These are phyloP conservation scores for Pichia sp. DNA, from an alignment of 1,139 yeast species.

Conservation along the genomic window DNA sequence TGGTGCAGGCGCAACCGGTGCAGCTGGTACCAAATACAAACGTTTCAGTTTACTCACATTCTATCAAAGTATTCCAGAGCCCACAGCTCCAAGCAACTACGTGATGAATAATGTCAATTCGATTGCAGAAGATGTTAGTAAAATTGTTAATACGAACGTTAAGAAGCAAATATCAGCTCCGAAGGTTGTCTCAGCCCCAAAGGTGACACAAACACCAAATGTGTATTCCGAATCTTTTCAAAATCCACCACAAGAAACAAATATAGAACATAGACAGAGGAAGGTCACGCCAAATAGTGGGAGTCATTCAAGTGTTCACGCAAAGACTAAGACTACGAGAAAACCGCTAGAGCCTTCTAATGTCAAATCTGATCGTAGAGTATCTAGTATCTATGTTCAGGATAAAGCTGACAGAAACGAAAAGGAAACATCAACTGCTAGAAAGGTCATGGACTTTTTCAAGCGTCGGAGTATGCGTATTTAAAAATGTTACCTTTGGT, in stretches of 20 bases:
- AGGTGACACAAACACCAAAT: neutral
- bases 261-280: neutral
- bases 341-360: slow-evolving; percentile 43
- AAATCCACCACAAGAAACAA: neutral
- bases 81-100: slow-evolving; percentile 14
- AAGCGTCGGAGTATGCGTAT: slow-evolving; percentile 63
- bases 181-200: neutral
- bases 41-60: slow-evolving; percentile 53
- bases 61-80: slow-evolving; percentile 33
- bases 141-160: neutral
- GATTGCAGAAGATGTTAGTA: neutral
- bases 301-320: neutral
- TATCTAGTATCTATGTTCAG: slow-evolving; percentile 10
- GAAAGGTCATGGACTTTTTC: slow-evolving; percentile 76
- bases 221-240: neutral
- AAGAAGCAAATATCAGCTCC: neutral
- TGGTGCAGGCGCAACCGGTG: neutral
- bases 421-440: slow-evolving; percentile 67
- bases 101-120: slow-evolving; percentile 1
- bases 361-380: slow-evolving; percentile 13
- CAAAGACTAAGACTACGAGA: slow-evolving; percentile 19
- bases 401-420: slow-evolving; percentile 16
- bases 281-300: slow-evolving; percentile 5
- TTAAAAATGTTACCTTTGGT: slow-evolving; percentile 10
- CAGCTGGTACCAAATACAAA: slow-evolving; percentile 24